Evolutionary conservation across 2,329 filamentous ascomycete species (phyloP).

Genomic region (Mariannaea elegans): DNA sequence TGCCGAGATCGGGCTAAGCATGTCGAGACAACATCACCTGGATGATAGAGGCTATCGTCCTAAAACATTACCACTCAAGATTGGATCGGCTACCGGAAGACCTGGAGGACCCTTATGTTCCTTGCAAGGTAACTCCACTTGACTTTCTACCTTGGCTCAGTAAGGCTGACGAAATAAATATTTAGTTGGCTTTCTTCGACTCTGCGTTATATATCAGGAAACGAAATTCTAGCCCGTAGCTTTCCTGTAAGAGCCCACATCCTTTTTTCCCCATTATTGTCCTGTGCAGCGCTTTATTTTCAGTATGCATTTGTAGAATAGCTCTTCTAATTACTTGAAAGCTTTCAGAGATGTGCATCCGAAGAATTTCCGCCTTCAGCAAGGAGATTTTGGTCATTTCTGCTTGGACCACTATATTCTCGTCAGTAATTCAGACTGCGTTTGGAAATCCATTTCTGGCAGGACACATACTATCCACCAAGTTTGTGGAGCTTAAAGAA

Average conservation of each 20-base stretch:
- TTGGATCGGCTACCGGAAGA: conserved; percentile 12
- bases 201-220: background rate
- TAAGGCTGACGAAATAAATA: no score
- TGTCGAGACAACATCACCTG: conserved; percentile 5
- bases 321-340: no score
- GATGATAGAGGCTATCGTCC: background rate
- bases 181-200: conserved; percentile 1
- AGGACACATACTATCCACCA: no score
- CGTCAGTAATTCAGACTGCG: no score
- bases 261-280: background rate
- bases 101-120: conserved; percentile 21
- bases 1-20: background rate
- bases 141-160: background rate
- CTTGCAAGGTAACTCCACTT: background rate
- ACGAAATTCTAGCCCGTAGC: background rate
- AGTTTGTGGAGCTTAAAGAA: no score
- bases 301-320: no score
- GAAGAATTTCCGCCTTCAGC: no score
- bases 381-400: no score
- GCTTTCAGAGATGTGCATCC: no score
- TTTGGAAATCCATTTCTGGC: no score
- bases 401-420: no score
- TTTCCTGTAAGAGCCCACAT: background rate
- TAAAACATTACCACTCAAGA: background rate
- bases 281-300: no score